Conservation (phyloP, 306 rosid genomes). For the Trifolium repens region DNA sequence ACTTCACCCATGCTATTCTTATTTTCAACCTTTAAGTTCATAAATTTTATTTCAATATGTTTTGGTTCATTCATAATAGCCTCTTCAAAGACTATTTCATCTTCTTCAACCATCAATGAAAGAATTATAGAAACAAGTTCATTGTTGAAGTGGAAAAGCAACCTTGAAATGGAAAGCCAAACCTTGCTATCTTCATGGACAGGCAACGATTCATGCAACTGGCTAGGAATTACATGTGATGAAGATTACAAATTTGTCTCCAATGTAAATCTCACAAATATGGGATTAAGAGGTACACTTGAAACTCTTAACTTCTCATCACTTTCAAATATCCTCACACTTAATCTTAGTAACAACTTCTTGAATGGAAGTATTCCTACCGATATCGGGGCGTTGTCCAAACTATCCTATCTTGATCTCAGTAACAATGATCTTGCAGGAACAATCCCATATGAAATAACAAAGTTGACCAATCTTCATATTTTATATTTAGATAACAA, state of each 20-base stretch:
- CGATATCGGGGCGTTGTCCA: not conserved
- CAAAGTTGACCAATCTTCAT: no score
- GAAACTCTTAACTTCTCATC: conserved; percentile 1
- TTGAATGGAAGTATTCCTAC: conserved; percentile 1
- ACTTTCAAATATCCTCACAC: not conserved
- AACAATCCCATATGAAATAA: no score
- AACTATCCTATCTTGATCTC: not conserved
- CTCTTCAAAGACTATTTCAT: not conserved
- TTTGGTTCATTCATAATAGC: not conserved
- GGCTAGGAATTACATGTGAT: not conserved
- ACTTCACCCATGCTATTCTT: not conserved
- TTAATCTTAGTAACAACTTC: not conserved
- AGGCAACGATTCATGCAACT: conserved; percentile 1
- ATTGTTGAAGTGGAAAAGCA: not conserved
- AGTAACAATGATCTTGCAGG: not conserved
- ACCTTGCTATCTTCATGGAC: not conserved
- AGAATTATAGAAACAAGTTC: not conserved
- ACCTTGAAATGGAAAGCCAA: not conserved
- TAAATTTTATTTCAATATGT: not conserved
- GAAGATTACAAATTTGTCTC: not conserved
- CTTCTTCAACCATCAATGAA: not conserved
- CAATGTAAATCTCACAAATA: not conserved
- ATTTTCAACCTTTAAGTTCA: not conserved
- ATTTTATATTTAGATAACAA: no score
- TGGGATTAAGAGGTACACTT: not conserved